These are phyloP conservation scores for Exserohilum turcica DNA, from an alignment of 2,329 filamentous ascomycete species.

Conservation along the genomic window DNA sequence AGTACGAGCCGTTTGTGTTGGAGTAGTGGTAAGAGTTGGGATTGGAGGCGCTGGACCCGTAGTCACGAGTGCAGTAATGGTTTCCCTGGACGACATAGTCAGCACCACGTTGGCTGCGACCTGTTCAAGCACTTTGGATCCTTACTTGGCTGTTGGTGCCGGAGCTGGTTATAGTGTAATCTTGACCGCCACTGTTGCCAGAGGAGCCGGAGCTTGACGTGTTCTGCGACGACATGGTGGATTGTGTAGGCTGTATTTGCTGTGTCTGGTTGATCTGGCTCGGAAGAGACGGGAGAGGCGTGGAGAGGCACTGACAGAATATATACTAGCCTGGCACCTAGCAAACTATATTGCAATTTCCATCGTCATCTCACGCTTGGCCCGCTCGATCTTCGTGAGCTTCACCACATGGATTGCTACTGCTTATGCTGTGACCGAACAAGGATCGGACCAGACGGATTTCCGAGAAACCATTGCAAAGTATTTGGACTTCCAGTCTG, in stretches of 20 bases:
- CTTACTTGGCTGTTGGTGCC: constrained; percentile 48
- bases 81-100: constrained; percentile 39
- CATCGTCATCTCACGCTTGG: not conserved
- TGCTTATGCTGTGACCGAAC: not conserved
- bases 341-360: not conserved
- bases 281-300: not conserved
- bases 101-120: not conserved
- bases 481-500: no score
- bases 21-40: constrained; percentile 50
- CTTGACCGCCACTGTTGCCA: constrained; percentile 19
- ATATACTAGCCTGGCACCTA: not conserved
- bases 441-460: not conserved
- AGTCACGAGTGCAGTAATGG: constrained; percentile 49
- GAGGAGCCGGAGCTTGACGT: constrained; percentile 17
- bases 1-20: constrained; percentile 43
- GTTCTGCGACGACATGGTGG: constrained; percentile 7
- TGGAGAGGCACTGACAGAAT: not conserved
- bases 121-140: not conserved
- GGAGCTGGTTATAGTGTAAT: constrained; percentile 49
- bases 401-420: not conserved
- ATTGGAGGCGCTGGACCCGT: constrained; percentile 43
- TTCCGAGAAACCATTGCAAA: no score
- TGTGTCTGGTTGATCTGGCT: not conserved
- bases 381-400: not conserved
- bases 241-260: not conserved